These are phyloP conservation scores for Ophiocordyceps unilateralis DNA, from an alignment of 2,329 filamentous ascomycete species.

Conservation along the genomic window DNA sequence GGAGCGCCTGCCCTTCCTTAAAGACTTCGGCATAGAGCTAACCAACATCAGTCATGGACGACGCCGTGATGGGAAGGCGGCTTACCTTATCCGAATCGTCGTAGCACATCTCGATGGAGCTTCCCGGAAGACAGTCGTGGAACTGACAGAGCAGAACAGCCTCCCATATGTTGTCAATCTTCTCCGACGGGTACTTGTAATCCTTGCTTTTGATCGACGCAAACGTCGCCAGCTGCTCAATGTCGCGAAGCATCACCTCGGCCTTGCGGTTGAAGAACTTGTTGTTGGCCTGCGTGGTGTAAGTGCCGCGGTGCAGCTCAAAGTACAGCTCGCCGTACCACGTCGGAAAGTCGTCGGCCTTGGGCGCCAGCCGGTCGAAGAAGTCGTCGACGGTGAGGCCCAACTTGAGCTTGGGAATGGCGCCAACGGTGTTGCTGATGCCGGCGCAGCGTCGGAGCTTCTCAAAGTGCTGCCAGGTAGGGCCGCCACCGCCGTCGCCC, in stretches of 20 bases:
- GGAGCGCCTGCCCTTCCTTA: slow-evolving; percentile 51
- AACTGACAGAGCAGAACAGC: slow-evolving; percentile 83
- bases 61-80: background rate
- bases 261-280: slow-evolving; percentile 83
- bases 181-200: slow-evolving; percentile 84
- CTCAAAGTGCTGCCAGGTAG: slow-evolving; percentile 85
- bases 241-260: slow-evolving; percentile 69
- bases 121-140: slow-evolving; percentile 91
- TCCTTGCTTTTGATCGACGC: slow-evolving; percentile 54
- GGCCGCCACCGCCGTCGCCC: slow-evolving; percentile 88
- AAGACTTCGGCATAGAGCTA: slow-evolving; percentile 72
- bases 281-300: slow-evolving; percentile 95
- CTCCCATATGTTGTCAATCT: slow-evolving; percentile 97
- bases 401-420: slow-evolving; percentile 71
- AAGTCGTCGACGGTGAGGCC: slow-evolving; percentile 87
- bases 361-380: slow-evolving; percentile 71
- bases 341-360: slow-evolving; percentile 63
- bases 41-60: slow-evolving; percentile 8
- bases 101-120: slow-evolving; percentile 94
- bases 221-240: slow-evolving; percentile 76
- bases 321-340: slow-evolving; percentile 99
- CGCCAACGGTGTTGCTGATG: slow-evolving; percentile 69
- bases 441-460: slow-evolving; percentile 87
- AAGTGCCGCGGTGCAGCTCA: slow-evolving; percentile 89
- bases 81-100: slow-evolving; percentile 72